Percentiles rank a stretch among this genome's conserved stretches.
phyloP scores from a whole-genome alignment of 192 early-diverging fungal species.

The Chytriomyces sp. region DNA sequence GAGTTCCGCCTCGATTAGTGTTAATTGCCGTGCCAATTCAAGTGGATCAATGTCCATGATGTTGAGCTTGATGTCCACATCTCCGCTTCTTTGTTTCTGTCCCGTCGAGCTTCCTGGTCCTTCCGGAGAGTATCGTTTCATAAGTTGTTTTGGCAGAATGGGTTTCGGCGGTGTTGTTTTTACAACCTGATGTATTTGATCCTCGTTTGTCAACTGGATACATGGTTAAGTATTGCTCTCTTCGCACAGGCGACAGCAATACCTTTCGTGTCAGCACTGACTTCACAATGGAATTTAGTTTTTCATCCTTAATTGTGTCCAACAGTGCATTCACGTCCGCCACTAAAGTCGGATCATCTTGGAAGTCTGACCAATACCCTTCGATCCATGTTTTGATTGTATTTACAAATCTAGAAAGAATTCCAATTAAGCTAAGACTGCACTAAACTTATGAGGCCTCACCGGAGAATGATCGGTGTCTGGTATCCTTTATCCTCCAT shows the following conservation, averaged over 20 bases:
- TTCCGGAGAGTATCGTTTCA: conserved; percentile 46
- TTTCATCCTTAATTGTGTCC: conserved; percentile 44
- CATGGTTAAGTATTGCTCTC: background rate
- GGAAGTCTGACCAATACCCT: conserved; percentile 60
- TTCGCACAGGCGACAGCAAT: background rate
- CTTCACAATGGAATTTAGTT: conserved; percentile 38
- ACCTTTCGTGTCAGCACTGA: conserved; percentile 40
- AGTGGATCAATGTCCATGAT: conserved; percentile 56
- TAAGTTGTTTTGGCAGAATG: conserved; percentile 49
- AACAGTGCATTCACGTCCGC: conserved; percentile 39
- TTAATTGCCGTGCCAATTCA: conserved; percentile 60
- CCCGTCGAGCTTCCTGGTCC: background rate
- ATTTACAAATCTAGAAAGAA: conserved; percentile 47
- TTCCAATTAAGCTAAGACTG: background rate
- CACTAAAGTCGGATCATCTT: conserved; percentile 42
- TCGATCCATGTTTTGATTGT: conserved; percentile 58
- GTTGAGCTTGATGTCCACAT: conserved; percentile 39
- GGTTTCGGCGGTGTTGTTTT: conserved; percentile 47
- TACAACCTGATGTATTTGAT: conserved; percentile 21
- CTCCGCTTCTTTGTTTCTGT: background rate
- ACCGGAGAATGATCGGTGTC: conserved; percentile 41
- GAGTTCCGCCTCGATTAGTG: conserved; percentile 57
- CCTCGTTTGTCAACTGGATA: conserved; percentile 27
- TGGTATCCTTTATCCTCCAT: conserved; percentile 34
- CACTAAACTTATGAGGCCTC: background rate